Conservation (phyloP, 352 stramenopile species). For the Globisporangium sylvaticum region DNA sequence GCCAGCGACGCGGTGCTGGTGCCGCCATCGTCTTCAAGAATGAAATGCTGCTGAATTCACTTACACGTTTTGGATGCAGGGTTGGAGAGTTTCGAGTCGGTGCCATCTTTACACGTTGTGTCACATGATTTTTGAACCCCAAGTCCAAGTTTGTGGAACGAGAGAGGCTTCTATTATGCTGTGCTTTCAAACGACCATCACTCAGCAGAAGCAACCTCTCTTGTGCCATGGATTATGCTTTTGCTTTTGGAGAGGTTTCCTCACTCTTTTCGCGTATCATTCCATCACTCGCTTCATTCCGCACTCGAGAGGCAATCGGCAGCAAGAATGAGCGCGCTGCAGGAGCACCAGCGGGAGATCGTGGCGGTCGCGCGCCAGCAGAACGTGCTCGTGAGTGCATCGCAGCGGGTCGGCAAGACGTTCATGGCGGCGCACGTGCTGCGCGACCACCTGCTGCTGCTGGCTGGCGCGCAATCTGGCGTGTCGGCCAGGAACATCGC, state of each 20-base stretch:
- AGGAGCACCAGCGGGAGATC: conserved; percentile 69
- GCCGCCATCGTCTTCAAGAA: neutral
- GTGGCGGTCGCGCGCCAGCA: conserved; percentile 52
- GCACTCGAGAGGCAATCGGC: no score
- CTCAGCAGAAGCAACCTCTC: neutral
- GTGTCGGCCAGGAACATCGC: conserved; percentile 8
- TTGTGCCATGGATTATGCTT: neutral
- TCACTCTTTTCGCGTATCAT: conserved; percentile 3
- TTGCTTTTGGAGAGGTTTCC: neutral
- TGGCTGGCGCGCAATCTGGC: neutral
- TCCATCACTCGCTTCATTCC: neutral
- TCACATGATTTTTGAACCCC: neutral
- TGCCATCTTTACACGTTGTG: neutral
- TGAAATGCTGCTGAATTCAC: neutral
- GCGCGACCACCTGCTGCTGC: conserved; percentile 26
- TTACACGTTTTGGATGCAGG: neutral
- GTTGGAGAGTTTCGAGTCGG: neutral
- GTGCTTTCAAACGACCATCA: neutral
- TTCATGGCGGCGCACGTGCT: conserved; percentile 54
- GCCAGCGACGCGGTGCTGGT: neutral
- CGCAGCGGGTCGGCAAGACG: conserved; percentile 62
- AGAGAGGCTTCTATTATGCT: neutral
- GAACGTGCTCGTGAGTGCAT: conserved; percentile 62
- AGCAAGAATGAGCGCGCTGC: conserved; percentile 27
- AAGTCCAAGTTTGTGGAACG: neutral